These are phyloP conservation scores for Trematosphaeria pertusa DNA, from an alignment of 2,329 filamentous ascomycete species.

Conservation along the genomic window DNA sequence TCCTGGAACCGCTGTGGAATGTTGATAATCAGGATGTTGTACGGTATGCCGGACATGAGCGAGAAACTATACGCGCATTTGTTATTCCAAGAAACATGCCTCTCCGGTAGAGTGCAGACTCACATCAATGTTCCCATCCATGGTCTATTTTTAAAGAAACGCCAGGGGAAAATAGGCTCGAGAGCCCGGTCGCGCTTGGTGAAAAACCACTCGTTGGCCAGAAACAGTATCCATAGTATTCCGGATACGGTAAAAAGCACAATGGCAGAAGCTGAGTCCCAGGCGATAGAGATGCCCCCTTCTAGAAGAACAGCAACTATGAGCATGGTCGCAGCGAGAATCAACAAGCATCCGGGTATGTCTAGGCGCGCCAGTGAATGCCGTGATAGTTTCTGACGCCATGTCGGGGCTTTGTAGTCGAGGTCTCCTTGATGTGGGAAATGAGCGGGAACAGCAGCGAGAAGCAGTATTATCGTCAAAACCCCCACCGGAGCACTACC, in stretches of 20 bases:
- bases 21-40: constrained; percentile 7
- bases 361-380: neutral
- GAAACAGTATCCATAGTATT: neutral
- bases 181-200: neutral
- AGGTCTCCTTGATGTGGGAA: neutral
- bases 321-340: constrained; percentile 1
- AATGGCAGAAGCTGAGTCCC: neutral
- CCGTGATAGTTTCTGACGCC: neutral
- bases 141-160: constrained; percentile 3
- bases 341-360: constrained; percentile 1
- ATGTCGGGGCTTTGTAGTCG: too few relatives aligned
- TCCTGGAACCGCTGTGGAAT: constrained; percentile 11
- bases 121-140: constrained; percentile 10
- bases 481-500: constrained; percentile 17
- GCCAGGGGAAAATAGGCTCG: constrained; percentile 8
- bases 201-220: neutral
- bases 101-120: too few relatives aligned
- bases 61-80: constrained; percentile 13
- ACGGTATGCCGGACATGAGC: constrained; percentile 4
- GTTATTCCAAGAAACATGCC: constrained; percentile 18
- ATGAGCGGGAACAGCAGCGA: constrained; percentile 3
- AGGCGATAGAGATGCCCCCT: neutral
- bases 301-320: constrained; percentile 6
- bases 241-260: neutral
- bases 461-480: neutral